Conservation (phyloP, 2,329 filamentous ascomycete genomes). For the Apiospora marii region DNA sequence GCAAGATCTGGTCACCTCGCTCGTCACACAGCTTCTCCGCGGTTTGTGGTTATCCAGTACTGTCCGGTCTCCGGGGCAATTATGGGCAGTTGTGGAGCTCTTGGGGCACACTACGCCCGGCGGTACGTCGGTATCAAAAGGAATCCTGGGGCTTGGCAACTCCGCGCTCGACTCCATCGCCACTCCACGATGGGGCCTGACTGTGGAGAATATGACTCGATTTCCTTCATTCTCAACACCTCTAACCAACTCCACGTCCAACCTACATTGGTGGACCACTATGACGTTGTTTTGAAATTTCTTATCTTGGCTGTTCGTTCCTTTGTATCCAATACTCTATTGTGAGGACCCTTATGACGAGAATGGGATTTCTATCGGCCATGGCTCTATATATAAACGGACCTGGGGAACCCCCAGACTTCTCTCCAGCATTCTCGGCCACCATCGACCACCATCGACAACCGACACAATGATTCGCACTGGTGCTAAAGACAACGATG, state of each 20-base stretch:
- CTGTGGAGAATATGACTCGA: slow-evolving; percentile 20
- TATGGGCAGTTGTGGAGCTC: slow-evolving; percentile 13
- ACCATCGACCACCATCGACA: slow-evolving; percentile 1
- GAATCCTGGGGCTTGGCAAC: slow-evolving; percentile 19
- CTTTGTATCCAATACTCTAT: slow-evolving; percentile 10
- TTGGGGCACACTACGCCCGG: slow-evolving; percentile 22
- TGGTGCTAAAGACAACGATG: slow-evolving; percentile 38
- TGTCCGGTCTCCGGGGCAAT: slow-evolving; percentile 21
- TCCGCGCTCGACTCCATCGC: slow-evolving; percentile 21
- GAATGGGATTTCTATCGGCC: not conserved
- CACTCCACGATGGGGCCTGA: slow-evolving; percentile 22
- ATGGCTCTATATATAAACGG: slow-evolving; percentile 23
- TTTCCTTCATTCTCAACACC: slow-evolving; percentile 1
- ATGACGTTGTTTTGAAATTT: slow-evolving; percentile 24
- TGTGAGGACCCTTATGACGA: slow-evolving; percentile 19
- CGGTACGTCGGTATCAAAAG: slow-evolving; percentile 23
- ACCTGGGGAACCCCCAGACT: slow-evolving; percentile 22
- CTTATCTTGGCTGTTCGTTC: slow-evolving; percentile 18
- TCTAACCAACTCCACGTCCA: slow-evolving; percentile 15
- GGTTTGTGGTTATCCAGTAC: slow-evolving; percentile 1
- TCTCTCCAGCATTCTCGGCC: slow-evolving; percentile 20
- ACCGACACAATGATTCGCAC: slow-evolving; percentile 26
- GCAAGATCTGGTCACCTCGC: slow-evolving; percentile 5
- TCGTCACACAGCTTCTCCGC: slow-evolving; percentile 16
- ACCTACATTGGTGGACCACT: slow-evolving; percentile 13